Conservation (phyloP, 345 rosid species). For the Aquilaria sinensis region DNA sequence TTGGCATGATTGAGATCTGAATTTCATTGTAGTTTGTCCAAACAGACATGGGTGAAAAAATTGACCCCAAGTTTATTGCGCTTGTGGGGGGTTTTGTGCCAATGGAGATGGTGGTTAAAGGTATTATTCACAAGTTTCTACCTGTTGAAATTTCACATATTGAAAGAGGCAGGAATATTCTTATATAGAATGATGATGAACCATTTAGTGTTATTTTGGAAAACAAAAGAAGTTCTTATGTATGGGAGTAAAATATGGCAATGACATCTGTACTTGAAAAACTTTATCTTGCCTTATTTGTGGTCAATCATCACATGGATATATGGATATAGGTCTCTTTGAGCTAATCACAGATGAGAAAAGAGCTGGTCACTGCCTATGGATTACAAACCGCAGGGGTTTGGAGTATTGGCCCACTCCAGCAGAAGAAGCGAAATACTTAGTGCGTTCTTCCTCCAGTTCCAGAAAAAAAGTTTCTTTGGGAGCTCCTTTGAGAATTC, state of each 20-base stretch:
- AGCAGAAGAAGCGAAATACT: conserved; percentile 61
- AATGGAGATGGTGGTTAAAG: conserved; percentile 72
- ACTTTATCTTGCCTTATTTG: background rate
- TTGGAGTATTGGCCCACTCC: conserved; percentile 92
- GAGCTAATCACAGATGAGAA: conserved; percentile 79
- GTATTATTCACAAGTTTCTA: conserved; percentile 22
- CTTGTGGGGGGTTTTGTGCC: conserved; percentile 70
- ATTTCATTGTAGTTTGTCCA: conserved; percentile 63
- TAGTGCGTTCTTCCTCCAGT: conserved; percentile 31
- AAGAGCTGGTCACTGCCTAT: conserved; percentile 85
- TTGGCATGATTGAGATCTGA: conserved; percentile 4
- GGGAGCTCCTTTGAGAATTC: conserved; percentile 21
- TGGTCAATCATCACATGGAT: conserved; percentile 5
- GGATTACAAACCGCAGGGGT: conserved; percentile 88
- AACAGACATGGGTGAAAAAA: conserved; percentile 48
- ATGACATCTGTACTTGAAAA: background rate
- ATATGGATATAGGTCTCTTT: conserved; percentile 55
- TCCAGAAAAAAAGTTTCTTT: conserved; percentile 31
- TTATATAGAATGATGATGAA: too few species aligned
- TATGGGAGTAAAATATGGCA: background rate
- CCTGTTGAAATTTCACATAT: background rate
- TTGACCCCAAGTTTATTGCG: conserved; percentile 24
- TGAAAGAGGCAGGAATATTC: background rate
- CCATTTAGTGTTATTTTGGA: background rate
- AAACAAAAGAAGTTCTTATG: too few species aligned